Base-by-base conservation (phyloP, 257 asterid genomes). In the Nemophila menziesii region DNA sequence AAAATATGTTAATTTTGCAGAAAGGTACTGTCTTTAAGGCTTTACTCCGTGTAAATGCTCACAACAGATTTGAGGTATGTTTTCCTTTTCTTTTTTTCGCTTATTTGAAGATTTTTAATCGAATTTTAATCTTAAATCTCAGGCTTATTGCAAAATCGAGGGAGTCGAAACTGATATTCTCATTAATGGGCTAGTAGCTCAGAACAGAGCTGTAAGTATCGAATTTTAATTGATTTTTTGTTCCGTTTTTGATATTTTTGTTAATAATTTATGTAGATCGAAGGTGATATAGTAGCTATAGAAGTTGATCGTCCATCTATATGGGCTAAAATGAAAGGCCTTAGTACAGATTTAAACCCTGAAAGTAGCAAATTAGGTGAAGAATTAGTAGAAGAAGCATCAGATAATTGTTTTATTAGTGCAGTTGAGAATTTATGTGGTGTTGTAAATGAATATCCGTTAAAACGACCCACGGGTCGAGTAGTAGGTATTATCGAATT, bases 101-200 rank as follows among this genome's bases (percentile, higher is more conserved):
- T 24, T 9, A n/a, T 44, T 13, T 1, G 43, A 13, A 6, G 7
- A 36, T 16, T 39, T 11, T 46, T 13, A n/a, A 21, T 43, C 9
- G 10, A 16, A 16, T 37, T 20, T 48, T 39, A 21, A 33, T 40
- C 15, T 68, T 68, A 36, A 11, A 48, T 63, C 46, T 55, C 42
- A 86, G 97, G 94, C 92, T 26, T 86, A 86, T 59, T 79, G 97
- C 80, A 86, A 70, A 62, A 75, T 82, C 45, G 93, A 82, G 17
- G 93, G 93, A 49, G 68, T 74, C 62, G 85, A 66, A 51, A 68
- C 72, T 9, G 97, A 86, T 60, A 63, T 82, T 65, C 86, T 86
- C 45, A 60, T 82, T 51, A 54, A 49, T 54, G 92, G 92, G 36
- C 16, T 51, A 51, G 80, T 55, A 37, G 70, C 82, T 49, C 97